Evolutionary conservation across 2,329 filamentous ascomycete species (phyloP).

Genomic region (Chrysosporium keratinophilum): DNA sequence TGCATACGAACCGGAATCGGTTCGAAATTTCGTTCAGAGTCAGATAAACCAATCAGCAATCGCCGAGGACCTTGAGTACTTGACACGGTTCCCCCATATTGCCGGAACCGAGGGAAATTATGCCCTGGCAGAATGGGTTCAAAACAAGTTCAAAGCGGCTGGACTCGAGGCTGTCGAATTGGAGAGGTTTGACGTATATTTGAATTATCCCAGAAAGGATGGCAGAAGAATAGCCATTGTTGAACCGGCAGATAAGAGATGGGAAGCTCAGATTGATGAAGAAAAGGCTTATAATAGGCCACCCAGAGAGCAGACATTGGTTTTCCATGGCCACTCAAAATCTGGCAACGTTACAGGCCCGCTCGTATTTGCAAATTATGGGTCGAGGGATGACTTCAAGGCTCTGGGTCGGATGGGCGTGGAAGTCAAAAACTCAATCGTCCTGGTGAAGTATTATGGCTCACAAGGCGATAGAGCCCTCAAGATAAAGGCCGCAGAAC

Average conservation of each 20-base stretch:
- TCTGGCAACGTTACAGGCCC: constrained; percentile 77
- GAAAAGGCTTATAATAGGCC: constrained; percentile 55
- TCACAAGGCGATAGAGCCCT: constrained; percentile 60
- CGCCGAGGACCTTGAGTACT: constrained; percentile 61
- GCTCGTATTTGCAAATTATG: constrained; percentile 86
- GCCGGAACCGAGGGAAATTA: constrained; percentile 92
- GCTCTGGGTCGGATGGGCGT: constrained; percentile 60
- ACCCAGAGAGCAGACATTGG: constrained; percentile 57
- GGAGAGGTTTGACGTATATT: constrained; percentile 75
- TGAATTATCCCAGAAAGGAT: constrained; percentile 75
- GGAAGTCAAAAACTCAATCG: constrained; percentile 67
- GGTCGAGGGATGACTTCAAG: constrained; percentile 73
- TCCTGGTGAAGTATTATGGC: constrained; percentile 70
- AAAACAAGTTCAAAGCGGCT: constrained; percentile 61
- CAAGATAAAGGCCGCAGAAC: constrained; percentile 82
- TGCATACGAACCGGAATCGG: constrained; percentile 72
- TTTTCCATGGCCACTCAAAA: constrained; percentile 83
- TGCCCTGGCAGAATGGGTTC: constrained; percentile 72
- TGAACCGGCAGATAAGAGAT: constrained; percentile 55
- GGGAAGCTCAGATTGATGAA: constrained; percentile 79
- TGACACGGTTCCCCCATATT: constrained; percentile 77
- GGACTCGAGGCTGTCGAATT: constrained; percentile 64
- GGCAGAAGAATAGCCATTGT: constrained; percentile 76
- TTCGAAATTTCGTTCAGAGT: constrained; percentile 63
- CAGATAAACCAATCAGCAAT: constrained; percentile 61